Evolutionary conservation across 352 stramenopile species (phyloP).

Genomic region (Phytopythium mirpurense): DNA sequence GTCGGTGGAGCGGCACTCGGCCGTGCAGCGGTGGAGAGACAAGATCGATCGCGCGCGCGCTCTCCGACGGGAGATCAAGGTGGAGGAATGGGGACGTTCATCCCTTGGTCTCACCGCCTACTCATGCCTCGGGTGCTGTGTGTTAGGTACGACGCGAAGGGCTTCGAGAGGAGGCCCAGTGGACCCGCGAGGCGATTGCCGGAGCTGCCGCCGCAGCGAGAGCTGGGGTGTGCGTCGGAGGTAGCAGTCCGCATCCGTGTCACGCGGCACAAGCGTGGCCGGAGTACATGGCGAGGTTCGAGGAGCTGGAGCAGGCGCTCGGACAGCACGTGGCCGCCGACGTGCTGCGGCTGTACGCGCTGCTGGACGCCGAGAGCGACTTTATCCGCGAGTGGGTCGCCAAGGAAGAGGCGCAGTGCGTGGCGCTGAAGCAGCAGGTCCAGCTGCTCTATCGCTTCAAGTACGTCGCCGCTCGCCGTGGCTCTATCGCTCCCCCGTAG

Average conservation of each 20-base stretch:
- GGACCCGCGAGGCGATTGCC: not conserved
- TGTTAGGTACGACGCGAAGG: not conserved
- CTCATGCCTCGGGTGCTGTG: not conserved
- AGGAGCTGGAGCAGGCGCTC: slow-evolving; percentile 23
- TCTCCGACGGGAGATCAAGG: not conserved
- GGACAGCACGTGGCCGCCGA: slow-evolving; percentile 22
- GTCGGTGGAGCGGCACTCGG: not conserved
- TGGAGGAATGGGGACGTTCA: no score
- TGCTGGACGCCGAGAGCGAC: slow-evolving; percentile 41
- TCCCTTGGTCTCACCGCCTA: not conserved
- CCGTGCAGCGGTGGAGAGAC: not conserved
- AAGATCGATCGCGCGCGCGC: not conserved
- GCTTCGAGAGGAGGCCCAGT: not conserved
- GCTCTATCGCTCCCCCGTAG: no score
- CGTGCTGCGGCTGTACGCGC: slow-evolving; percentile 37
- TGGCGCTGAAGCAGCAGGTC: slow-evolving; percentile 23
- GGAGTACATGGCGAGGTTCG: slow-evolving; percentile 19
- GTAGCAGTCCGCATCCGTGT: not conserved
- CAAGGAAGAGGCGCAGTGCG: slow-evolving; percentile 20
- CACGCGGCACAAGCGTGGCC: not conserved
- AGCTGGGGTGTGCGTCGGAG: not conserved
- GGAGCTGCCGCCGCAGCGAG: not conserved
- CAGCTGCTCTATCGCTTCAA: slow-evolving; percentile 44
- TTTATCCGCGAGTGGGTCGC: slow-evolving; percentile 30
- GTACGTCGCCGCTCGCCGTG: slow-evolving; percentile 15